These are phyloP conservation scores for Boletus coccyginus DNA, from an alignment of 768 basidiomycete species.

Conservation along the genomic window DNA sequence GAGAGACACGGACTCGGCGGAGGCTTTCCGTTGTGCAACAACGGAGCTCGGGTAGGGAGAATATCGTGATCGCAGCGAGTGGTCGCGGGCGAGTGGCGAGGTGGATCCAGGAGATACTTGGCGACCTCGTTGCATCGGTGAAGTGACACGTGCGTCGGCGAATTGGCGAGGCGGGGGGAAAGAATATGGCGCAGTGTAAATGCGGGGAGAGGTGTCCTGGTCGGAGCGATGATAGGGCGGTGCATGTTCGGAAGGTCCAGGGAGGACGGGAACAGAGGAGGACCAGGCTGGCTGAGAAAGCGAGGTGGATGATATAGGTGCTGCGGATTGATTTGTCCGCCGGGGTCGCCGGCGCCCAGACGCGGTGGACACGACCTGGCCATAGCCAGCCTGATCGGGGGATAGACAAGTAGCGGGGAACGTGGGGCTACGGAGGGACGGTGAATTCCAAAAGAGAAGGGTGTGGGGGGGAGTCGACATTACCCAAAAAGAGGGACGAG, in stretches of 20 bases:
- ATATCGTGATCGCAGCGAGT: constrained; percentile 33
- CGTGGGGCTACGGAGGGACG: constrained; percentile 54
- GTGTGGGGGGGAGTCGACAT: constrained; percentile 11
- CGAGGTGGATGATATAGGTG: constrained; percentile 30
- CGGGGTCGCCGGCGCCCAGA: constrained; percentile 61
- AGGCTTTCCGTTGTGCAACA: constrained; percentile 23
- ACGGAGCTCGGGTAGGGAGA: constrained; percentile 44
- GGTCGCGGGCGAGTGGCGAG: constrained; percentile 25
- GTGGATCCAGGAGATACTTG: constrained; percentile 24
- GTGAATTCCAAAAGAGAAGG: constrained; percentile 12
- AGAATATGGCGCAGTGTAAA: constrained; percentile 27
- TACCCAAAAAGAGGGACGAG: constrained; percentile 88
- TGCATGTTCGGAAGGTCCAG: constrained; percentile 24
- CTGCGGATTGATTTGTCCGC: constrained; percentile 44
- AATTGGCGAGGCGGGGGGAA: constrained; percentile 30
- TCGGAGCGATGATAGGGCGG: constrained; percentile 24
- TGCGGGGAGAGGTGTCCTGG: constrained; percentile 24
- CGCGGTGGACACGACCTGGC: constrained; percentile 69
- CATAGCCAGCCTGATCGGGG: constrained; percentile 84
- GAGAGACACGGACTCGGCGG: constrained; percentile 30
- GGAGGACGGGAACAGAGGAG: constrained; percentile 39
- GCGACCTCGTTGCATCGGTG: constrained; percentile 32
- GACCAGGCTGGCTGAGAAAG: constrained; percentile 45
- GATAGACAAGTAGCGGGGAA: constrained; percentile 83
- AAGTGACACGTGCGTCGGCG: constrained; percentile 27